A percentile compares a stretch with the other conserved stretches of the same genome.
These are phyloP conservation scores for Phytophthora pini DNA, from an alignment of 352 stramenopile genomes.

Conservation along the genomic window DNA sequence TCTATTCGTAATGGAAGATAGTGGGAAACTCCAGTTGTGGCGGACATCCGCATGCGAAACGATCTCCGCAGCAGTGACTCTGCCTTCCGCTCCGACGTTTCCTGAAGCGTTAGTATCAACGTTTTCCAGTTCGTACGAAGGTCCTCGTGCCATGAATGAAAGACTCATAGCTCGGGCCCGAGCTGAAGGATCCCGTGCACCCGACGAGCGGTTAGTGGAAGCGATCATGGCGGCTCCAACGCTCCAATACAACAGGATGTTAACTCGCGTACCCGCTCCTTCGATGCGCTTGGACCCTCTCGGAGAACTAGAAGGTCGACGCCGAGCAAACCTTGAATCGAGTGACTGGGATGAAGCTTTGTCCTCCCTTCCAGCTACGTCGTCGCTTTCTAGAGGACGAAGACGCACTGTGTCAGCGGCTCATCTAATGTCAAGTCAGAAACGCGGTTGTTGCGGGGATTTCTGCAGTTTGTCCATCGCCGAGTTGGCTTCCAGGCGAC, in stretches of 20 bases:
- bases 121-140: slow-evolving; percentile 46
- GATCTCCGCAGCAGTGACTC: slow-evolving; percentile 30
- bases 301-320: slow-evolving; percentile 32
- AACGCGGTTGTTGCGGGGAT: slow-evolving; percentile 73
- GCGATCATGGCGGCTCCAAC: slow-evolving; percentile 74
- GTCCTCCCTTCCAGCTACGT: slow-evolving; percentile 58
- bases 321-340: slow-evolving; percentile 27
- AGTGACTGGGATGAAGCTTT: slow-evolving; percentile 63
- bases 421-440: slow-evolving; percentile 78
- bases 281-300: slow-evolving; percentile 46
- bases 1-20: slow-evolving; percentile 67
- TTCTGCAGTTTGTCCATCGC: slow-evolving; percentile 63
- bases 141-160: slow-evolving; percentile 66
- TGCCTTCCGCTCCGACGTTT: slow-evolving; percentile 15
- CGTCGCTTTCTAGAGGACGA: slow-evolving; percentile 60
- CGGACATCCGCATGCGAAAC: slow-evolving; percentile 61
- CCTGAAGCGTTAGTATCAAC: slow-evolving; percentile 12
- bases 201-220: slow-evolving; percentile 71
- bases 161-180: slow-evolving; percentile 64
- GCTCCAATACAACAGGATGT: slow-evolving; percentile 30
- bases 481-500: slow-evolving; percentile 45
- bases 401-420: slow-evolving; percentile 62
- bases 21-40: slow-evolving; percentile 61
- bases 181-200: slow-evolving; percentile 50
- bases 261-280: slow-evolving; percentile 30